Percentiles rank a stretch among this genome's conserved stretches.
Evolutionary conservation across 495 filamentous ascomycete genomes (phyloP).

Genomic region (Margaritispora aquatica): DNA sequence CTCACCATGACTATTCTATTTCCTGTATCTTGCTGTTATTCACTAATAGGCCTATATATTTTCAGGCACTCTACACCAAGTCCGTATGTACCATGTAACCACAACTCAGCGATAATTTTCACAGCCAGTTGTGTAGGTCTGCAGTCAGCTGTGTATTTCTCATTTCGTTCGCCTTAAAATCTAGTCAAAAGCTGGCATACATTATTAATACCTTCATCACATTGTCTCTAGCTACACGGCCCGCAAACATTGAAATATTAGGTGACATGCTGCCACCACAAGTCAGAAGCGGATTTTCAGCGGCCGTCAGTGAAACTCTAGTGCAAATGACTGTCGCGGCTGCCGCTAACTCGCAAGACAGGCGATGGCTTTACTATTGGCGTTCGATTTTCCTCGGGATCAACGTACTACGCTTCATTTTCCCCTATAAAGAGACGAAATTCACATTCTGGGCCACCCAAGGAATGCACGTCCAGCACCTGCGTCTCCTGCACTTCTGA

Average conservation of each 20-base stretch:
- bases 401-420: conserved; percentile 28
- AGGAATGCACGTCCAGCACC: neutral
- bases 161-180: conserved; percentile 11
- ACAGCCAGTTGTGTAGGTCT: conserved; percentile 1
- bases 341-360: conserved; percentile 34
- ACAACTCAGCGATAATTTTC: conserved; percentile 1
- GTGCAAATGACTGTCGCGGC: conserved; percentile 8
- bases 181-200: conserved; percentile 6
- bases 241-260: neutral
- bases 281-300: conserved; percentile 2
- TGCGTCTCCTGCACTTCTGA: neutral
- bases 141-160: conserved; percentile 3
- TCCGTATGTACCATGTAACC: neutral
- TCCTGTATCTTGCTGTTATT: neutral
- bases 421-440: conserved; percentile 41
- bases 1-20: neutral
- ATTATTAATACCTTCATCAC: neutral
- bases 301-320: conserved; percentile 4
- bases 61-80: neutral
- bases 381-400: conserved; percentile 37
- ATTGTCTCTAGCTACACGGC: conserved; percentile 4
- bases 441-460: conserved; percentile 10
- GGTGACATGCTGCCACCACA: conserved; percentile 3
- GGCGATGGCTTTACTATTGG: conserved; percentile 48
- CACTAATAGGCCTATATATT: neutral